Conservation (phyloP, 306 rosid species). For the Inga oerstediana region DNA sequence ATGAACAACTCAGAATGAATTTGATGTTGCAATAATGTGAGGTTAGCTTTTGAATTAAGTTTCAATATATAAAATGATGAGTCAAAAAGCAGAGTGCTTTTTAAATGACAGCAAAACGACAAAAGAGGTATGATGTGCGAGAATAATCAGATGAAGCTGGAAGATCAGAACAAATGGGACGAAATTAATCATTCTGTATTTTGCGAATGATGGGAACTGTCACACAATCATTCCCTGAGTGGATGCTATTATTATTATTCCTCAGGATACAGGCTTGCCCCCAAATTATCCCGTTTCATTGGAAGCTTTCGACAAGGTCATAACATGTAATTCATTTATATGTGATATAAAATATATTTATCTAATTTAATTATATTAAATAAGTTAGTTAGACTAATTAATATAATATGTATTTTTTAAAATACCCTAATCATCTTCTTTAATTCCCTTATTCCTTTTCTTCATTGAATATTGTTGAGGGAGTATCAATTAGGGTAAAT, state of each 20-base stretch:
- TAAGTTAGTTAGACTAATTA: too few relatives aligned
- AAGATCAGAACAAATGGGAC: constrained; percentile 19
- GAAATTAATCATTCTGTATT: constrained; percentile 43
- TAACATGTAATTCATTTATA: too few relatives aligned
- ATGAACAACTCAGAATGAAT: neutral
- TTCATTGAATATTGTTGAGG: too few relatives aligned
- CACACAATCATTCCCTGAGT: constrained; percentile 32
- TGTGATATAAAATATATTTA: too few relatives aligned
- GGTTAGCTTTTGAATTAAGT: constrained; percentile 24
- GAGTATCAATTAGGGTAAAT: fast-evolving
- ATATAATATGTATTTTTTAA: too few relatives aligned
- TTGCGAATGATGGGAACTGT: constrained; percentile 33
- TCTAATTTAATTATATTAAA: too few relatives aligned
- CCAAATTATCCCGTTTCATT: neutral
- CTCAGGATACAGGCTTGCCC: neutral
- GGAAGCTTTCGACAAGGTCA: neutral
- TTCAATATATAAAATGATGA: constrained; percentile 20
- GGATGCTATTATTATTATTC: neutral
- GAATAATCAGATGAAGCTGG: constrained; percentile 21
- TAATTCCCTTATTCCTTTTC: too few relatives aligned
- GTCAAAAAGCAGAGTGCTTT: constrained; percentile 34
- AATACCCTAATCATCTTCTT: too few relatives aligned
- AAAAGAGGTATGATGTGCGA: constrained; percentile 17
- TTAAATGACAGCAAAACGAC: constrained; percentile 41
- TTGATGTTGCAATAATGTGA: neutral